Evolutionary conservation across 768 basidiomycete genomes (phyloP).

Genomic region (Amanita inopinata): DNA sequence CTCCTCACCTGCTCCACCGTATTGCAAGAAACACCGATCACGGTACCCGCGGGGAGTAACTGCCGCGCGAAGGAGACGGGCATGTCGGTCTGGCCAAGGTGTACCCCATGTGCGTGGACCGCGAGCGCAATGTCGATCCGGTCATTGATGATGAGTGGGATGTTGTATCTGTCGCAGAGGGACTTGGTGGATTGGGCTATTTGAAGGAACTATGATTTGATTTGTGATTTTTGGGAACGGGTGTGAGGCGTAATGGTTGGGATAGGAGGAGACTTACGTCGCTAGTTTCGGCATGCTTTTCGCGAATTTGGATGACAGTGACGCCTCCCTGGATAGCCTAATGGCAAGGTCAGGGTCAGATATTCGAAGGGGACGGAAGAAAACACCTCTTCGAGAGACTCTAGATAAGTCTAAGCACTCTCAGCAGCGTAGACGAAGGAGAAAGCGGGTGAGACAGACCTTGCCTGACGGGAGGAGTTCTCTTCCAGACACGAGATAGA

Average conservation of each 20-base stretch:
- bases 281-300: conserved; percentile 73
- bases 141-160: conserved; percentile 84
- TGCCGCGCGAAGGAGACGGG: conserved; percentile 52
- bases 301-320: conserved; percentile 82
- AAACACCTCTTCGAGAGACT: conserved; percentile 65
- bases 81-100: conserved; percentile 87
- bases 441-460: conserved; percentile 27
- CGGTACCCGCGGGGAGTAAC: conserved; percentile 56
- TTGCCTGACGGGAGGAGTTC: conserved; percentile 67
- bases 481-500: conserved; percentile 86
- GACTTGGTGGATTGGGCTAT: conserved; percentile 61
- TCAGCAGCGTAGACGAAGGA: conserved; percentile 8
- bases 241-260: neutral
- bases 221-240: too few species aligned
- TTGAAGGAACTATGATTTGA: conserved; percentile 73
- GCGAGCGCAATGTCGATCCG: conserved; percentile 83
- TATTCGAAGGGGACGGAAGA: neutral
- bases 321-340: conserved; percentile 83
- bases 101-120: conserved; percentile 67
- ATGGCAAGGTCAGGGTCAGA: neutral
- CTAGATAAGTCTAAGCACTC: conserved; percentile 47
- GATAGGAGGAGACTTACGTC: conserved; percentile 40
- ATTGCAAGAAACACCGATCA: conserved; percentile 79
- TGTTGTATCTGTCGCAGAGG: conserved; percentile 64
- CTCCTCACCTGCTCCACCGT: conserved; percentile 50